These are phyloP conservation scores for Suillus luteus DNA, from an alignment of 768 basidiomycete genomes.

Conservation along the genomic window DNA sequence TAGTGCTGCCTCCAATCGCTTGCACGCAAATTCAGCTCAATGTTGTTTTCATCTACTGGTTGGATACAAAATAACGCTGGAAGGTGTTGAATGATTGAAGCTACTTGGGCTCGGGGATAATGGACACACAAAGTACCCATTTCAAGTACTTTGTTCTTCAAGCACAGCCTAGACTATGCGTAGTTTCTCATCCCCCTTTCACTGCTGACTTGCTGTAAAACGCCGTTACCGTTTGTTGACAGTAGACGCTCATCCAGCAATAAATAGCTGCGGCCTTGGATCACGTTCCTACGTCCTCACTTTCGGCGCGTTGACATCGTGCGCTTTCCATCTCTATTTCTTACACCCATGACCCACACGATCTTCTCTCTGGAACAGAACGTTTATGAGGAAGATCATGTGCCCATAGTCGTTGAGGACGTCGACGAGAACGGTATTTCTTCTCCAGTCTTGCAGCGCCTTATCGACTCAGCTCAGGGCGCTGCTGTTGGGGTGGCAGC, in stretches of 20 bases:
- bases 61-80: too few species aligned
- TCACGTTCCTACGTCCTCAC: neutral
- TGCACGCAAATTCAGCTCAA: too few species aligned
- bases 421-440: slow-evolving; percentile 30
- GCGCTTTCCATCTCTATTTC: neutral
- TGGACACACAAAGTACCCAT: too few species aligned
- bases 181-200: neutral
- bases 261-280: slow-evolving; percentile 6
- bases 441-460: slow-evolving; percentile 23
- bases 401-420: slow-evolving; percentile 30
- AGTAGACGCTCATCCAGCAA: slow-evolving; percentile 6
- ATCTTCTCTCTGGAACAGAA: slow-evolving; percentile 33
- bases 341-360: slow-evolving; percentile 13
- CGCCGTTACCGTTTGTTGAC: neutral
- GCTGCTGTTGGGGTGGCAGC: slow-evolving; percentile 45
- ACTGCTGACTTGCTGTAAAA: neutral
- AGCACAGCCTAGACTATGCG: too few species aligned
- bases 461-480: slow-evolving; percentile 32
- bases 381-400: slow-evolving; percentile 31
- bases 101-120: too few species aligned
- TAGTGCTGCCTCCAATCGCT: too few species aligned
- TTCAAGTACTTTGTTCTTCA: too few species aligned
- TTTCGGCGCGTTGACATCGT: too few species aligned
- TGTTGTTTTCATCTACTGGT: too few species aligned
- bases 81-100: too few species aligned